Percentiles rank a stretch among this genome's conserved stretches.
Evolutionary conservation across 169 alveolate species (phyloP).

Genomic region (Babesia ovis): DNA sequence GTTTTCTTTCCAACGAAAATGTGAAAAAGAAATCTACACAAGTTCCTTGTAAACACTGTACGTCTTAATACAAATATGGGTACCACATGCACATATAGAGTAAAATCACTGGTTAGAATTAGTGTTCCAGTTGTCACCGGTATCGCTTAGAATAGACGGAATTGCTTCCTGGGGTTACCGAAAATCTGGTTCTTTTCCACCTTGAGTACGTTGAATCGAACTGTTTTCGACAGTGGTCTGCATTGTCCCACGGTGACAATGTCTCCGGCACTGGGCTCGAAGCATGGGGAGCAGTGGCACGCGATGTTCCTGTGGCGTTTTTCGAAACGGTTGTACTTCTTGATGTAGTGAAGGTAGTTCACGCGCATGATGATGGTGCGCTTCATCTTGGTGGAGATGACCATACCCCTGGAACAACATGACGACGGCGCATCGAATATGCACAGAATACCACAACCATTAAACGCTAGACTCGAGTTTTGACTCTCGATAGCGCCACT

Average conservation of each 20-base stretch:
- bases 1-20: background rate
- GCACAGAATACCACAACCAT: too few species aligned
- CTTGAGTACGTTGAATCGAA: slow-evolving; percentile 97
- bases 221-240: slow-evolving; percentile 99
- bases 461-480: too few species aligned
- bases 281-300: slow-evolving; percentile 98
- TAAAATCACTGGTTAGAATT: slow-evolving; percentile 10
- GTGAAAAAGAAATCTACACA: background rate
- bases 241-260: slow-evolving; percentile 98
- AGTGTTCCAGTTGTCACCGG: background rate
- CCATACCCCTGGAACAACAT: slow-evolving; percentile 92
- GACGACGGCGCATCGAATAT: too few species aligned
- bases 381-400: slow-evolving; percentile 97
- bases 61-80: too few species aligned
- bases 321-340: slow-evolving; percentile 97
- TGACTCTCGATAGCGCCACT: background rate
- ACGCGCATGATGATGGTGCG: slow-evolving; percentile 97
- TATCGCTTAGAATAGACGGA: slow-evolving; percentile 89
- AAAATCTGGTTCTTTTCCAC: slow-evolving; percentile 96
- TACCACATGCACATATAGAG: background rate
- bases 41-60: background rate
- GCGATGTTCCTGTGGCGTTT: slow-evolving; percentile 98
- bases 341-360: slow-evolving; percentile 96
- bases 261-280: slow-evolving; percentile 97
- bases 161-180: slow-evolving; percentile 98